Evolutionary conservation across 2,329 filamentous ascomycete species (phyloP), one percentile per base, ranked within the genome.

Genomic region (Bipolaris bicolor): DNA sequence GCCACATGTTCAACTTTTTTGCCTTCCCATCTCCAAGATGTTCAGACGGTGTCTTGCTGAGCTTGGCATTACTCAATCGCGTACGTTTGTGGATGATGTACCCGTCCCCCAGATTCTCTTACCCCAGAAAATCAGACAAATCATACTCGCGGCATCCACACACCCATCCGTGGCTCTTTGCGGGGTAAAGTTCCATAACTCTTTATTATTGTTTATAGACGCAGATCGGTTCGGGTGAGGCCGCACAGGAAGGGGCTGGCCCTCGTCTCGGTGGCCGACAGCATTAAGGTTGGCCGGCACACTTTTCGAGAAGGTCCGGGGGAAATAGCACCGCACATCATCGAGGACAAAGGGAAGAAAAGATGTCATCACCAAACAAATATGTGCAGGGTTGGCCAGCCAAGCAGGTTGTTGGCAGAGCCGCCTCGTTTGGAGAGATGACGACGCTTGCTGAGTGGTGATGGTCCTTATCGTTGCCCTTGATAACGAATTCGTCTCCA

Each of bases 21-120:
- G 10, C 20, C 39, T 24, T 7, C 24, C 15, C 15, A 15, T 24
- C 20, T 15, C 20, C 39, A 24, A 41, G 39, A 26, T 33, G 29
- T 24, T 34, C 39, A 33, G 36, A 34, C 46, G 7, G 39, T 24
- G 16, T 34, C 2, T 9, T 26, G 10, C 29, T n/a, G 24, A 45
- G 50, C 55, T 57, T 57, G 55, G 55, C 55, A 57, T 57, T 57
- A 57, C 50, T 33, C 48, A 51, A 57, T 57, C 39, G 55, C 55
- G 55, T 20, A 24, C 18, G 29, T 50, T 45, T 49, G 26, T 29
- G 26, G 26, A 10, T 29, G 26, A 29, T 29, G 26, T 29, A 29
- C 26, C 26, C 26, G 26, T 34, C 45, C 53, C 50, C 50, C 50
- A 16, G 50, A 49, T 45, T 48, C 22, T 9, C 34, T 43, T 57